Evolutionary conservation across 208 protist genomes (phyloP), one percentile per base, ranked within the genome.

Genomic region (Trypanosoma lewisi): DNA sequence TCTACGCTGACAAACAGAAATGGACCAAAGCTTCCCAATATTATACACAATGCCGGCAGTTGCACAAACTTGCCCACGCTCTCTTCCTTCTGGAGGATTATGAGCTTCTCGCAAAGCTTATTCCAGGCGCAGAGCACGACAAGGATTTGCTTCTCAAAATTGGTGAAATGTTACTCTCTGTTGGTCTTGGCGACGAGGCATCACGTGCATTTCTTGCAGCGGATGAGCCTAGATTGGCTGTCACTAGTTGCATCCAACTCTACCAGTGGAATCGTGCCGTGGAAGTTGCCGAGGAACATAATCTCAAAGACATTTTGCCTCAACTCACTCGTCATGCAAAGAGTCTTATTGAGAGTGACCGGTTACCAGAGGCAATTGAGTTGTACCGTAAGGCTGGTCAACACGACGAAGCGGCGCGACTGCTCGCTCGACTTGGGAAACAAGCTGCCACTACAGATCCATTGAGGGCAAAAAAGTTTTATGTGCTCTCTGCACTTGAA

Each of bases 351-450:
- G 67, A 85, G 3, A 81, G 80, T 34, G 83, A 96, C 36, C 87
- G 96, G 30, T 71, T 94, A n/a, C 67, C 94, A 14, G 81, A 98
- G 51, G 97, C 97, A 17, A 97, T 99, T 59, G 96, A 98, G 80
- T 80, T 99, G 23, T 98, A 97, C 80, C 89, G 94, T 70, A 98
- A 98, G 77, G 97, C 96, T 1, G 85, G 92, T 27, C 89, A 88
- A 33, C 88, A 98, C 77, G 78, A 91, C 39, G 95, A 98, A 63
- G 89, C 94, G 14, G 97, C 96, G 28, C 92, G 87, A 76, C 78
- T 98, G 47, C 84, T 99, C 34, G 73, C 85, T n/a, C 65, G 94
- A 73, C 76, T 97, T 23, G 89, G 77, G 25, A 83, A 91, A 59
- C 77, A 78, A 12, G 89, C 80, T 9, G 85, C 83, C 21, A 51